phyloP scores from a whole-genome alignment of 768 basidiomycete genomes.

The Suillus ampliporus region DNA sequence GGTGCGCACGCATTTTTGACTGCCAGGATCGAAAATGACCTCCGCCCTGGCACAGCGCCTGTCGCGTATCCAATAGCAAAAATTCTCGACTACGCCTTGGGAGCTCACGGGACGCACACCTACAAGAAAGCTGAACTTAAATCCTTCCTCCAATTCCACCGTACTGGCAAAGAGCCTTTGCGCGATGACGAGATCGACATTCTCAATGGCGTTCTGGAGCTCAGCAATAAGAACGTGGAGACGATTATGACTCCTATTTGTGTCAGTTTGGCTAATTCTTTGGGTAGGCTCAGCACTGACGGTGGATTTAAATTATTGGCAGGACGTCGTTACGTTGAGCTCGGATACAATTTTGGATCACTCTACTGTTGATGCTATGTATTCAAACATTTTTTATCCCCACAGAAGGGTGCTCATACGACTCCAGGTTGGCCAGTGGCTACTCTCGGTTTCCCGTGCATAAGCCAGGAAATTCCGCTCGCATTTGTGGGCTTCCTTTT shows the following conservation, averaged over 20 bases:
- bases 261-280: constrained; percentile 38
- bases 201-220: constrained; percentile 77
- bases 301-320: constrained; percentile 43
- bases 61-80: constrained; percentile 75
- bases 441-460: constrained; percentile 95
- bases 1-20: constrained; percentile 27
- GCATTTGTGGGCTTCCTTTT: constrained; percentile 84
- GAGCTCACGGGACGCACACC: constrained; percentile 69
- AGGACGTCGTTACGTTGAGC: constrained; percentile 86
- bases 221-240: constrained; percentile 78
- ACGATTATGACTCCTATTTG: constrained; percentile 84
- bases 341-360: constrained; percentile 82
- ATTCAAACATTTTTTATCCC: constrained; percentile 20
- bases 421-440: constrained; percentile 65
- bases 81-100: constrained; percentile 82
- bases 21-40: constrained; percentile 6
- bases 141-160: constrained; percentile 81
- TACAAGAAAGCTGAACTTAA: constrained; percentile 86
- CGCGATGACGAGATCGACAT: constrained; percentile 85
- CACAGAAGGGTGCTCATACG: constrained; percentile 12
- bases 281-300: constrained; percentile 44
- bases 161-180: constrained; percentile 73
- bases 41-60: constrained; percentile 52
- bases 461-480: constrained; percentile 63
- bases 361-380: constrained; percentile 78